These are phyloP conservation scores for Cyberlindnera nakhonratchasimensis DNA, from an alignment of 805 yeast species.

Conservation along the genomic window DNA sequence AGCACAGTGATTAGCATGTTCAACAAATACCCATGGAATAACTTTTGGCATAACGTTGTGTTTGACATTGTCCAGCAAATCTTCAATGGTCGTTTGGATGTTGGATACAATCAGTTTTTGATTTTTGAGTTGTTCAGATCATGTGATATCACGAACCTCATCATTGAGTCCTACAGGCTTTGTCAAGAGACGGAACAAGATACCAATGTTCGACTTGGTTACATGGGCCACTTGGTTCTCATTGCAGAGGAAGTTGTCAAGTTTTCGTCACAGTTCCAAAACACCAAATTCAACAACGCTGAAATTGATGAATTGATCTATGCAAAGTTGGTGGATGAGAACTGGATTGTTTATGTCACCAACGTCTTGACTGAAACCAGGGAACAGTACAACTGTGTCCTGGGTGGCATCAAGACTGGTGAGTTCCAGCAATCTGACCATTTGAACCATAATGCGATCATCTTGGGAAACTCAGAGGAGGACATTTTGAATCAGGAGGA, in stretches of 20 bases:
- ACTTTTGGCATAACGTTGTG: conserved; percentile 80
- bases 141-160: conserved; percentile 55
- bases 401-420: conserved; percentile 54
- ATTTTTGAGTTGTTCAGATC: conserved; percentile 59
- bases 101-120: conserved; percentile 68
- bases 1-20: conserved; percentile 62
- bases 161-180: conserved; percentile 60
- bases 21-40: conserved; percentile 76
- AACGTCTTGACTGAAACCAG: conserved; percentile 74
- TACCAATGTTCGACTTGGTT: conserved; percentile 75
- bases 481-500: conserved; percentile 24
- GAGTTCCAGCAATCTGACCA: conserved; percentile 25
- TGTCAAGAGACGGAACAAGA: conserved; percentile 59
- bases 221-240: conserved; percentile 92
- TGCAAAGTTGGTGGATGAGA: conserved; percentile 34
- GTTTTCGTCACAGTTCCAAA: conserved; percentile 45
- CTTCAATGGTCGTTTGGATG: conserved; percentile 67
- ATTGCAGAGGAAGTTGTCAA: conserved; percentile 96
- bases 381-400: conserved; percentile 81
- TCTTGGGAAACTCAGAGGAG: conserved; percentile 28
- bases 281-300: conserved; percentile 24
- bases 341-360: conserved; percentile 74
- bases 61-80: conserved; percentile 82
- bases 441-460: conserved; percentile 24
- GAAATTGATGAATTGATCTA: conserved; percentile 27